phyloP scores from a whole-genome alignment of 2,329 filamentous ascomycete genomes.

The Hypoxylon sp. region DNA sequence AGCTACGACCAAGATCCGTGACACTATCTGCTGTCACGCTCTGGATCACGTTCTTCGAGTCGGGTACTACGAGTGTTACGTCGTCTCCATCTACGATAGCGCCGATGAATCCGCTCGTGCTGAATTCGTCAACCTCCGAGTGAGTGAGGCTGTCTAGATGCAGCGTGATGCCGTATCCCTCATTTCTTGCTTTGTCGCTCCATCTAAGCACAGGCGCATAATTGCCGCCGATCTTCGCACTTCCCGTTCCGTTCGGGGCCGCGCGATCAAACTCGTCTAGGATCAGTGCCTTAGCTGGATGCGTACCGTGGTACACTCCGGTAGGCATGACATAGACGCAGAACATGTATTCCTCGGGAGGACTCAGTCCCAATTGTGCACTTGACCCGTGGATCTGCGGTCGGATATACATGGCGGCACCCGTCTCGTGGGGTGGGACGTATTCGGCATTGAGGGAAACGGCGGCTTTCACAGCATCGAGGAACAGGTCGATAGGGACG shows the following conservation, averaged over 20 bases:
- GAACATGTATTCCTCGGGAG: conserved; percentile 94
- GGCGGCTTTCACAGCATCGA: conserved; percentile 82
- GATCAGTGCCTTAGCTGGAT: conserved; percentile 89
- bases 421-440: conserved; percentile 90
- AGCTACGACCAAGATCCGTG: conserved; percentile 79
- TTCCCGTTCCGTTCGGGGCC: conserved; percentile 90
- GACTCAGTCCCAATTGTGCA: conserved; percentile 87
- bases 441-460: conserved; percentile 91
- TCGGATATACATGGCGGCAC: conserved; percentile 92
- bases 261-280: conserved; percentile 94
- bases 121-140: conserved; percentile 94
- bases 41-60: conserved; percentile 89
- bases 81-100: conserved; percentile 72
- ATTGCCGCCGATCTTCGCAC: conserved; percentile 95
- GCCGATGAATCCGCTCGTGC: conserved; percentile 93
- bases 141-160: conserved; percentile 90
- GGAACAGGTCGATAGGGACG: conserved; percentile 82
- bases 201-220: conserved; percentile 92
- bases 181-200: conserved; percentile 82
- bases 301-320: conserved; percentile 91
- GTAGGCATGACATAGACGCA: conserved; percentile 91
- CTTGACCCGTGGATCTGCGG: conserved; percentile 89
- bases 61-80: conserved; percentile 85
- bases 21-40: conserved; percentile 80
- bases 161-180: conserved; percentile 94